These are phyloP conservation scores for Neostapfia colusana DNA, from an alignment of 176 grass and related monocot genomes.

Conservation along the genomic window DNA sequence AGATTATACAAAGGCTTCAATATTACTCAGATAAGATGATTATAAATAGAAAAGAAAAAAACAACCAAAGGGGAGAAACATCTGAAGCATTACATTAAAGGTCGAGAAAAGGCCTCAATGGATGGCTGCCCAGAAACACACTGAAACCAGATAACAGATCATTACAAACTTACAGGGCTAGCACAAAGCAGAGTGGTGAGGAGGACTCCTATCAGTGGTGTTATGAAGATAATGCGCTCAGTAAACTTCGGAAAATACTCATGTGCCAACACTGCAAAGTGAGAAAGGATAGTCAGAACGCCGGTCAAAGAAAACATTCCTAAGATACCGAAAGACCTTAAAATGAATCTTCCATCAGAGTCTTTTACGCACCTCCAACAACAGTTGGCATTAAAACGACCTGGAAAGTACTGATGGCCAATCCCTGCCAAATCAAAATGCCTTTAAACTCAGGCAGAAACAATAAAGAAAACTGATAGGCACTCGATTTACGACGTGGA, in stretches of 20 bases:
- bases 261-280: conserved; percentile 72
- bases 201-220: conserved; percentile 81
- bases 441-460: conserved; percentile 6
- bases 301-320: conserved; percentile 14
- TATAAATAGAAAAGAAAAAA: not conserved
- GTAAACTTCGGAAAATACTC: conserved; percentile 93
- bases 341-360: conserved; percentile 27
- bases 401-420: conserved; percentile 98
- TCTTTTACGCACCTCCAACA: conserved; percentile 65
- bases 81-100: not conserved
- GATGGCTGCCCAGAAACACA: not conserved
- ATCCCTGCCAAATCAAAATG: conserved; percentile 55
- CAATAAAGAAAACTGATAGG: conserved; percentile 18
- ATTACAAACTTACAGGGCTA: conserved; percentile 75
- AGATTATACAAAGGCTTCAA: conserved; percentile 16
- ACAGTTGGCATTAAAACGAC: conserved; percentile 89
- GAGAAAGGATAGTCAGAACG: conserved; percentile 31
- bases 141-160: not conserved
- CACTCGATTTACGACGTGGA: not conserved
- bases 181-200: conserved; percentile 97
- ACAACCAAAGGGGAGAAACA: not conserved
- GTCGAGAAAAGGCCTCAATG: not conserved
- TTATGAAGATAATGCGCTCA: conserved; percentile 69
- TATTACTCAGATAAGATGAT: conserved; percentile 10
- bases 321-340: conserved; percentile 6